A percentile compares a stretch with the other conserved stretches of the same genome.
Conservation (phyloP, 1,284 basidiomycete species). For the Rhodotorula sp. region DNA sequence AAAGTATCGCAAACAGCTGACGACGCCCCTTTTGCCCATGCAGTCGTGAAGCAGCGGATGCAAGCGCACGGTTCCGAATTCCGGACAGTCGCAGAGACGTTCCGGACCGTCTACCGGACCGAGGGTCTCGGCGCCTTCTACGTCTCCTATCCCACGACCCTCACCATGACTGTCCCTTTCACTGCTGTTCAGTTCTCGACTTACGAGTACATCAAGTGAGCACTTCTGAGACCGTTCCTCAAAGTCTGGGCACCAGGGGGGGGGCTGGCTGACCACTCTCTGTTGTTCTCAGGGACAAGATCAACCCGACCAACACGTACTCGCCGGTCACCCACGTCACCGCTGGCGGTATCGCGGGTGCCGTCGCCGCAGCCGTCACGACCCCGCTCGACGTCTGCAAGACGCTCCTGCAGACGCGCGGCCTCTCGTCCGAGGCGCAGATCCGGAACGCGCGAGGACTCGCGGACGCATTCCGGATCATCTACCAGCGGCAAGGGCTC, state of each 20-base stretch:
- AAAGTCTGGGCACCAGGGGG: not conserved
- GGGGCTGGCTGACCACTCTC: not conserved
- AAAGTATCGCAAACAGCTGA: not conserved
- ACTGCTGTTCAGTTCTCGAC: slow-evolving; percentile 97
- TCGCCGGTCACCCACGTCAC: slow-evolving; percentile 88
- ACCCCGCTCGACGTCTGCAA: slow-evolving; percentile 99
- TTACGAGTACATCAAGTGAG: slow-evolving; percentile 84
- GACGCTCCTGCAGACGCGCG: slow-evolving; percentile 91
- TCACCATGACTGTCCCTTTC: slow-evolving; percentile 96
- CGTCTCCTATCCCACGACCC: slow-evolving; percentile 96
- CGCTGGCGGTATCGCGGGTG: slow-evolving; percentile 89
- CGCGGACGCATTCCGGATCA: slow-evolving; percentile 83
- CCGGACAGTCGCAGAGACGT: slow-evolving; percentile 78
- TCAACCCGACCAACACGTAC: slow-evolving; percentile 85
- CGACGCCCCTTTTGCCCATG: not conserved
- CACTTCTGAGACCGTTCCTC: not conserved
- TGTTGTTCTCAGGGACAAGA: slow-evolving; percentile 53
- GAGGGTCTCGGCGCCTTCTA: slow-evolving; percentile 95
- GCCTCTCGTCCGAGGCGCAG: slow-evolving; percentile 73
- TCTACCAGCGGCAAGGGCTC: slow-evolving; percentile 79
- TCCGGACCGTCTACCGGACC: slow-evolving; percentile 73
- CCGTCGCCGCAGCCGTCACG: slow-evolving; percentile 89
- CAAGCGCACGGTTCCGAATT: slow-evolving; percentile 91
- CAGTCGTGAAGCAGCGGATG: slow-evolving; percentile 99
- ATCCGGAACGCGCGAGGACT: slow-evolving; percentile 84